These are phyloP conservation scores for Alternaria longipes DNA, from an alignment of 2,329 filamentous ascomycete genomes.

Conservation along the genomic window DNA sequence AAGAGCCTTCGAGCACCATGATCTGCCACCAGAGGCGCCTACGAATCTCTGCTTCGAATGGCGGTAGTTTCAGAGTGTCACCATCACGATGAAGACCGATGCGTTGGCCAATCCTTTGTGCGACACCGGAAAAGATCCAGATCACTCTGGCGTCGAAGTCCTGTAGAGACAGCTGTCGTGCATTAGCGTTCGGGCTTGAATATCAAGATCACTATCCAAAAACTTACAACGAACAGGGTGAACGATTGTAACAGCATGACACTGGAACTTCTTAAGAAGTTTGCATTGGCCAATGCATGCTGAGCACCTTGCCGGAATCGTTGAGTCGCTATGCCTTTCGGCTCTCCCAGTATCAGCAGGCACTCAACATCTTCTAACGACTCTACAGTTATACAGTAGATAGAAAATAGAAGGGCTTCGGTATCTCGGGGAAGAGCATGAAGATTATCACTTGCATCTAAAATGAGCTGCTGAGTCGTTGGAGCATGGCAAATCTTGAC, in stretches of 20 bases:
- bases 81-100: conserved; percentile 70
- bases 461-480: conserved; percentile 62
- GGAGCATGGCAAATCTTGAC: conserved; percentile 40
- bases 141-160: conserved; percentile 62
- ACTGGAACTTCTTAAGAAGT: conserved; percentile 73
- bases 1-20: conserved; percentile 67
- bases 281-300: conserved; percentile 71
- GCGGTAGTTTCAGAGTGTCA: conserved; percentile 60
- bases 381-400: conserved; percentile 44
- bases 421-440: conserved; percentile 65
- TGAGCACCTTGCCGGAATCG: conserved; percentile 68
- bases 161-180: conserved; percentile 54
- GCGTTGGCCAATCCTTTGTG: conserved; percentile 67
- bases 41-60: conserved; percentile 68
- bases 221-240: conserved; percentile 61
- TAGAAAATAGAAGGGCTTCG: conserved; percentile 59
- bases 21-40: conserved; percentile 67
- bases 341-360: conserved; percentile 61
- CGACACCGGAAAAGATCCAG: conserved; percentile 71
- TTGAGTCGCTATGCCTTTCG: conserved; percentile 61
- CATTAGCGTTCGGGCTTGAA: neutral
- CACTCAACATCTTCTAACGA: conserved; percentile 68
- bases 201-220: conserved; percentile 55
- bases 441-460: conserved; percentile 67
- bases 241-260: conserved; percentile 73